Evolutionary conservation across 345 rosid genomes (phyloP).

Genomic region (Arabis alpina): DNA sequence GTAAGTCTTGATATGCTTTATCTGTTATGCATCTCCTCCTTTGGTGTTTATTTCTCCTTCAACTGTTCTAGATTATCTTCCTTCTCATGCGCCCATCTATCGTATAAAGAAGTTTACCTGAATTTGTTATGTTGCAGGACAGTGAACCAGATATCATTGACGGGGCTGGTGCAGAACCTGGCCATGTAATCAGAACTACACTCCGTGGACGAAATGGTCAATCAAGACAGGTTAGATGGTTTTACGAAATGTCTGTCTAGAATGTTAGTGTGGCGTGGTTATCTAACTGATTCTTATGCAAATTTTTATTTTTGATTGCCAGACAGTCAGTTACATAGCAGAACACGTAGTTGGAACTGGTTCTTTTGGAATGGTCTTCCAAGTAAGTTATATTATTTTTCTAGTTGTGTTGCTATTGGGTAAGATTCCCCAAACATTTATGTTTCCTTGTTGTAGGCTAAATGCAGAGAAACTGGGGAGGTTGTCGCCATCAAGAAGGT

Average conservation of each 20-base stretch:
- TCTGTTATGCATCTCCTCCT: background rate
- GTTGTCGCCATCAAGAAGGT: slow-evolving; percentile 87
- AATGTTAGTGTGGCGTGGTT: background rate
- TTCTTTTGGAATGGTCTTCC: slow-evolving; percentile 81
- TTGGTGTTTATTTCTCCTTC: no score
- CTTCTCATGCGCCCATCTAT: background rate
- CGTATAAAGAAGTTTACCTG: background rate
- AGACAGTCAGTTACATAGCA: slow-evolving; percentile 78
- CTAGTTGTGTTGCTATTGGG: background rate
- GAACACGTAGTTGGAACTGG: slow-evolving; percentile 89
- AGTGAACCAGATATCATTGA: slow-evolving; percentile 84
- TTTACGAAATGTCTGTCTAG: slow-evolving; percentile 8
- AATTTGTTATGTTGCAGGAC: slow-evolving; percentile 56
- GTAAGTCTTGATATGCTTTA: slow-evolving; percentile 48
- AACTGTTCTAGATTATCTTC: background rate
- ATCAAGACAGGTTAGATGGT: slow-evolving; percentile 72
- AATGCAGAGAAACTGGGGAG: slow-evolving; percentile 89
- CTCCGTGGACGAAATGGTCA: slow-evolving; percentile 88
- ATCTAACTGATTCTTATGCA: background rate
- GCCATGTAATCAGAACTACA: slow-evolving; percentile 85
- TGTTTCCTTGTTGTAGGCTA: slow-evolving; percentile 59
- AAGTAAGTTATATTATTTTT: slow-evolving; percentile 52
- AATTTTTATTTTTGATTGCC: slow-evolving; percentile 37
- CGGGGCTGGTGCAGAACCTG: slow-evolving; percentile 89
- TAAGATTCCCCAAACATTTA: background rate